Evolutionary conservation across 352 stramenopile genomes (phyloP).

Genomic region (Pseudoperonospora humuli): DNA sequence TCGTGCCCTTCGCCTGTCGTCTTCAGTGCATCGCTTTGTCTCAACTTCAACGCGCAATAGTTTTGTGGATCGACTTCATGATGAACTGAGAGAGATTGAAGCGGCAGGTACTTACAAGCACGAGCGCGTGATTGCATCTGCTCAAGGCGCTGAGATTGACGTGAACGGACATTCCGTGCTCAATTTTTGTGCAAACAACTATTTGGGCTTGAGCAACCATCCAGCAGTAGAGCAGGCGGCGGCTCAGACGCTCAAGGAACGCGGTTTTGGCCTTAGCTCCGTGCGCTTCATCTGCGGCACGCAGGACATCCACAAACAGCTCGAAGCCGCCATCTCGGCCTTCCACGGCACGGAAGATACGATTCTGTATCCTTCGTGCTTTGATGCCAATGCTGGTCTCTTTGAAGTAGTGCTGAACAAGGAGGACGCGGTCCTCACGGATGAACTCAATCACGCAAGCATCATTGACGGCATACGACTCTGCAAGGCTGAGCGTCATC

Average conservation of each 20-base stretch:
- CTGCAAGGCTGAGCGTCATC: constrained; percentile 89
- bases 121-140: constrained; percentile 87
- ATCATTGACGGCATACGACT: constrained; percentile 94
- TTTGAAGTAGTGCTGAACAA: constrained; percentile 85
- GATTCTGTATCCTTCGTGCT: constrained; percentile 92
- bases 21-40: constrained; percentile 11
- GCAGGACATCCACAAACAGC: constrained; percentile 90
- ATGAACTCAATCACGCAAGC: constrained; percentile 90
- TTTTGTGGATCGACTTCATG: constrained; percentile 66
- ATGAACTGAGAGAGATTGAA: constrained; percentile 66
- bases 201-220: constrained; percentile 89
- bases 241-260: constrained; percentile 69
- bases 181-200: constrained; percentile 95
- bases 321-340: constrained; percentile 84
- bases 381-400: constrained; percentile 91
- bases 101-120: constrained; percentile 76
- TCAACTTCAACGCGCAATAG: constrained; percentile 45
- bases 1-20: constrained; percentile 4
- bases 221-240: constrained; percentile 78
- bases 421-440: constrained; percentile 90
- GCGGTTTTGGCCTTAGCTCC: constrained; percentile 87
- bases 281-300: constrained; percentile 94
- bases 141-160: constrained; percentile 71
- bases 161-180: constrained; percentile 75
- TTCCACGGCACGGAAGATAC: constrained; percentile 93